These are phyloP conservation scores for Trichosporon coremiiforme DNA, from an alignment of 1,284 basidiomycete species.

Conservation along the genomic window DNA sequence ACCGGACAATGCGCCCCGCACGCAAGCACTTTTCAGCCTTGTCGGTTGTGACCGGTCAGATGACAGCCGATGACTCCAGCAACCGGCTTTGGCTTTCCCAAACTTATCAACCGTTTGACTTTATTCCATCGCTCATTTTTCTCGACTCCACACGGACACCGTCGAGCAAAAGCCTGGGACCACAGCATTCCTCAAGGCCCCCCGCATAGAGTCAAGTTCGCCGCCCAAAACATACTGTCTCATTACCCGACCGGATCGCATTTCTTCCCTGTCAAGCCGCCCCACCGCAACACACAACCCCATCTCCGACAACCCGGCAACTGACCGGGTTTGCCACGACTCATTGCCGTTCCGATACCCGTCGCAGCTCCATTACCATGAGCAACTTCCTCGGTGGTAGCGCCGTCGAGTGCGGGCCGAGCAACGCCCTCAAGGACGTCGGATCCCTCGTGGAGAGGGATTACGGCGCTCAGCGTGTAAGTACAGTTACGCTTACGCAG, in stretches of 20 bases:
- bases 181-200: background rate
- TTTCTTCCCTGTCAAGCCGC: background rate
- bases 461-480: conserved; percentile 45
- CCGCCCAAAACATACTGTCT: background rate
- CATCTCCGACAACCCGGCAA: conserved; percentile 3
- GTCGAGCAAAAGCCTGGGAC: conserved; percentile 8
- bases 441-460: conserved; percentile 45
- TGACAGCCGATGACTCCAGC: conserved; percentile 4
- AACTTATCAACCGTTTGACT: background rate
- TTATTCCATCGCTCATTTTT: background rate
- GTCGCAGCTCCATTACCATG: conserved; percentile 32
- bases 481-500: conserved; percentile 20
- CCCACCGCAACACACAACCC: background rate
- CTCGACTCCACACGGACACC: background rate
- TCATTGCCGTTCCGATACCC: background rate
- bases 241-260: background rate
- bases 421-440: conserved; percentile 46
- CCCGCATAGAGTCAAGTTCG: background rate
- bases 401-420: conserved; percentile 47
- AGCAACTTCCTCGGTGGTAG: conserved; percentile 45
- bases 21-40: background rate
- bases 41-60: conserved; percentile 13
- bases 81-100: background rate
- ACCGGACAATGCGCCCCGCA: background rate
- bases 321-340: background rate